Evolutionary conservation across 495 filamentous ascomycete species (phyloP).

Genomic region (Ramalina intermedia): DNA sequence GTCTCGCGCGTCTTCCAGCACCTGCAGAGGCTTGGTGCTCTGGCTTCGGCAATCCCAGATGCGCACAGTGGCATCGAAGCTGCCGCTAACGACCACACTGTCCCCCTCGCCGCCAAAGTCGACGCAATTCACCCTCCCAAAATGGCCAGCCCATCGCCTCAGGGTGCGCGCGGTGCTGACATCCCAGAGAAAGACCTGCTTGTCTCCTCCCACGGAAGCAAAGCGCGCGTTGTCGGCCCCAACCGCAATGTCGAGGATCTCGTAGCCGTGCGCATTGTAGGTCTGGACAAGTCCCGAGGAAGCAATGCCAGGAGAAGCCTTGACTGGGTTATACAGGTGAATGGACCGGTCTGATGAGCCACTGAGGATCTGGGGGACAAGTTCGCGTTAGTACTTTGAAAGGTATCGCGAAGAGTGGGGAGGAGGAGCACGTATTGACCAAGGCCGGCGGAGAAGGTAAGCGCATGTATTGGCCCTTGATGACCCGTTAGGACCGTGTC

Average conservation of each 20-base stretch:
- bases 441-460: conserved; percentile 53
- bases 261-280: conserved; percentile 82
- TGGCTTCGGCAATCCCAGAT: conserved; percentile 67
- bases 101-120: conserved; percentile 61
- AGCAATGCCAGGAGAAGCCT: conserved; percentile 21
- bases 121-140: conserved; percentile 58
- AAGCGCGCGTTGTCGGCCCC: conserved; percentile 67
- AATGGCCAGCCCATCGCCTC: conserved; percentile 61
- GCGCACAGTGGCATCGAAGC: conserved; percentile 68
- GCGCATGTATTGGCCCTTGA: conserved; percentile 55
- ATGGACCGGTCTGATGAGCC: conserved; percentile 75
- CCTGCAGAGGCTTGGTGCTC: conserved; percentile 57
- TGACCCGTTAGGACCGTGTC: conserved; percentile 12
- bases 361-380: conserved; percentile 51
- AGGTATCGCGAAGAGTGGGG: background rate
- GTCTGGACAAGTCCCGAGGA: conserved; percentile 54
- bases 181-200: conserved; percentile 86
- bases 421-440: conserved; percentile 41
- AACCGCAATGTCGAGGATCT: conserved; percentile 68
- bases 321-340: conserved; percentile 48
- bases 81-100: conserved; percentile 52
- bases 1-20: conserved; percentile 65
- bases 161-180: conserved; percentile 62
- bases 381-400: conserved; percentile 14
- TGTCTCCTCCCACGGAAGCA: conserved; percentile 72